Evolutionary conservation across 2,329 filamentous ascomycete species (phyloP), one percentile per base, ranked within the genome.

Genomic region (Aspergillus unguis): DNA sequence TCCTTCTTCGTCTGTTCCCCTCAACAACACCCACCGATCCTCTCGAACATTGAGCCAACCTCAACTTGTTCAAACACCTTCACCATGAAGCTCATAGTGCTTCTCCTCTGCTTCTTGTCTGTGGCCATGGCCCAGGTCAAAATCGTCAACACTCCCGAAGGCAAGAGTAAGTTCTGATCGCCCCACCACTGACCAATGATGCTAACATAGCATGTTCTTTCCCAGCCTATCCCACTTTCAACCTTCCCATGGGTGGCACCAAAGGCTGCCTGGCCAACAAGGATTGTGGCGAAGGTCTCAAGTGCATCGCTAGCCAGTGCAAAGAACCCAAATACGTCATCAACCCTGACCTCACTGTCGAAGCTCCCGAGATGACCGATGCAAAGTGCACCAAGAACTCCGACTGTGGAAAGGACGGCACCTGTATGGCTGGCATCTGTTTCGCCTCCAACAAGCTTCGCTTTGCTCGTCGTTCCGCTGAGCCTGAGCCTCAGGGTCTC

Each of bases 51-150:
- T 26, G 23, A 29, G 11, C 26, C 23, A 6, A 1, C 33, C 27
- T n/a, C 23, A 32, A 45, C 4, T 11, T 32, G 6, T 42, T 28
- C 26, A 44, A 25, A 28, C 43, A 27, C 29, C 26, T 23, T 27
- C 37, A 46, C n/a, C 36, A 53, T 53, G 46, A 53, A 50, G 35
- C 36, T 49, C 28, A 29, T 35, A 26, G 33, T 41, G 28, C 51
- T 53, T 27, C 28, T 53, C 29, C 4, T 44, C 35, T 46, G 49
- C 42, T 27, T 53, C 40, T 26, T 46, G 35, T 50, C 50, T 27
- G 23, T 53, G 35, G 46, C n/a, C 17, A 6, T 46, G 37, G 43
- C 51, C 40, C n/a, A 48, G 40, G 23, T 45, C 29, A 10, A 23
- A n/a, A 17, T 17, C 8, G 32, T 10, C 9, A 9, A n/a, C 17